Evolutionary conservation across 2,329 filamentous ascomycete species (phyloP).

Genomic region (Chrysosporium queenslandicum): DNA sequence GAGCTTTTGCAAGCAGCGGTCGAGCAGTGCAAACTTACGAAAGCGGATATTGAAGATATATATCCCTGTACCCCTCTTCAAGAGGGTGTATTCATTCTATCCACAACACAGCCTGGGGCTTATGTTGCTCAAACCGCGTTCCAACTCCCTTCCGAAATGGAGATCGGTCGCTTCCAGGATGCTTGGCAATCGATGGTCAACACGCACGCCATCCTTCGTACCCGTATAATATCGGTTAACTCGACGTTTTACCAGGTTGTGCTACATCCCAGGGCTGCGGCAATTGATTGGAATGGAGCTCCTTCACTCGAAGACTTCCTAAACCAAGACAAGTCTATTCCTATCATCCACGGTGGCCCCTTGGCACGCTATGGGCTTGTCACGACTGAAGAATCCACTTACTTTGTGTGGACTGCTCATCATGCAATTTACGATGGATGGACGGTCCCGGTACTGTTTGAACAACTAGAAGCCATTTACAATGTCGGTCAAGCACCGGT

Average conservation of each 20-base stretch:
- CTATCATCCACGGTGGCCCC: slow-evolving; percentile 19
- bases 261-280: no score
- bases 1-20: no score
- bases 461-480: slow-evolving; percentile 22
- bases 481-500: not conserved
- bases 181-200: slow-evolving; percentile 29
- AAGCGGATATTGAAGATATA: slow-evolving; percentile 25
- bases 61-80: slow-evolving; percentile 34
- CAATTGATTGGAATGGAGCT: no score
- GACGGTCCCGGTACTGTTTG: slow-evolving; percentile 28
- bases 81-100: slow-evolving; percentile 33
- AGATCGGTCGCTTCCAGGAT: slow-evolving; percentile 24
- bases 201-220: no score
- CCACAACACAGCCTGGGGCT: slow-evolving; percentile 28
- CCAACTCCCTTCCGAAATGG: slow-evolving; percentile 22
- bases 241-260: no score
- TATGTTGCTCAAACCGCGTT: slow-evolving; percentile 20
- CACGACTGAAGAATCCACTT: not conserved
- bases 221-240: no score
- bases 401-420: slow-evolving; percentile 28
- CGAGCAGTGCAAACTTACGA: no score
- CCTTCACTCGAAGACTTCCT: slow-evolving; percentile 21
- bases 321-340: slow-evolving; percentile 11
- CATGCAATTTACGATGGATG: slow-evolving; percentile 35
- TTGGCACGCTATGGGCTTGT: slow-evolving; percentile 20